Evolutionary conservation across 2,329 filamentous ascomycete species (phyloP), one percentile per base, ranked within the genome.

Genomic region (Diaporthe destruens): DNA sequence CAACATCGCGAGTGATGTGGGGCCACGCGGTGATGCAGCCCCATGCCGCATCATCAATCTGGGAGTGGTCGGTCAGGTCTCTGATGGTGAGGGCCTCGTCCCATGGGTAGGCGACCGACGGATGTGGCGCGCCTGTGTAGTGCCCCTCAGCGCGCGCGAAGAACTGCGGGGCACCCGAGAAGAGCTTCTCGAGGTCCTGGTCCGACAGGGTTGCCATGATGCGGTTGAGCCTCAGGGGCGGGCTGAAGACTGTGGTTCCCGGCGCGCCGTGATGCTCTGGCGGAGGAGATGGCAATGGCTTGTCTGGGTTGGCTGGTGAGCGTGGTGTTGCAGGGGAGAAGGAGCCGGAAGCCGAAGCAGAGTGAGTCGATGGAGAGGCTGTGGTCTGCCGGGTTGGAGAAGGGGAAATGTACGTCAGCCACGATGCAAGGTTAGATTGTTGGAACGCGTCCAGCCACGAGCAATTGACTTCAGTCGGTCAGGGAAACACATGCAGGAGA

Each of bases 81-180:
- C 88, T 85, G 76, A 91, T 89, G 76, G 86, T 83, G 72, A 92
- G 80, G 74, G 87, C 84, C 74, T 89, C 86, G 79, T 93, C 89
- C 87, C 91, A 93, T 1, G 91, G 91, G 78, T 91, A 93, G 49
- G 89, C 88, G 36, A 91, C 90, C 63, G 85, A 89, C 29, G 91
- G 91, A 76, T 90, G 87, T 29, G 88, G 88, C 49, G 89, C 88
- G 66, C 86, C 89, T 72, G 86, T 87, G 79, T 85, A 88, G 79
- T 90, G 88, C 51, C 88, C 87, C 76, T 90, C 87, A 72, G 86
- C 87, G 68, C 88, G 86, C 76, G 89, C 87, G 80, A 90, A 91
- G 83, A 92, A 94, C 79, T 93, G 91, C 75, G 92, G 92, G 55
- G 92, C 92, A n/a, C 92, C 92, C 34, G 91, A 92, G 84, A 94